Conservation (phyloP, 495 filamentous ascomycete genomes). For the Hypoxylon trugodes region DNA sequence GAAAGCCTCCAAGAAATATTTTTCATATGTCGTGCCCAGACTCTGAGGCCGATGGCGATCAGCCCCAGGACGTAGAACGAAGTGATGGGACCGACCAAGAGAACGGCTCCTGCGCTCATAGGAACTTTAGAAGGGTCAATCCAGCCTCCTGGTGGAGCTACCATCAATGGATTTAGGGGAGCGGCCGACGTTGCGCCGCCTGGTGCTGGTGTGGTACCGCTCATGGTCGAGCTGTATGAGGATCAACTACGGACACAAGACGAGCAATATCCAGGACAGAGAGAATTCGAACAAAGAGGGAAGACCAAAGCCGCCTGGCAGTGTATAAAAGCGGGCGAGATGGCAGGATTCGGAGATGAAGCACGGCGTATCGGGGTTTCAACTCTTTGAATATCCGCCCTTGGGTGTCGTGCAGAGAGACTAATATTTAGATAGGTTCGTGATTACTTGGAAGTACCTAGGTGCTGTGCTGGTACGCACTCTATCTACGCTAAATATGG, state of each 20-base stretch:
- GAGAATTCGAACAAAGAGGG: not conserved
- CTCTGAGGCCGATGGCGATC: not conserved
- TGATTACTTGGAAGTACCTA: too few relatives aligned
- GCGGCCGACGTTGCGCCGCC: not conserved
- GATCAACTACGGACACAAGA: not conserved
- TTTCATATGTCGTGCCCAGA: conserved; percentile 1
- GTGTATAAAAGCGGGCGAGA: too few relatives aligned
- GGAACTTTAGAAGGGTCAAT: not conserved
- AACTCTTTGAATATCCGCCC: too few relatives aligned
- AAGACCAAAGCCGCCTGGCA: not conserved
- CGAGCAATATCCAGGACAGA: not conserved
- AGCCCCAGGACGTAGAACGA: not conserved
- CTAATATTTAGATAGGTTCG: too few relatives aligned
- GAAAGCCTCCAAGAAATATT: not conserved
- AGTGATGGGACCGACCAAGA: not conserved
- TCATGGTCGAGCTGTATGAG: not conserved
- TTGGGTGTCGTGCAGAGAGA: too few relatives aligned
- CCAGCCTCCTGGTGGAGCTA: not conserved
- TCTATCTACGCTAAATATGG: too few relatives aligned
- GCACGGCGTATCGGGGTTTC: too few relatives aligned
- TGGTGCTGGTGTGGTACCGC: not conserved
- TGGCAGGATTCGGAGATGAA: too few relatives aligned
- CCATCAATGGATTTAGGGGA: not conserved
- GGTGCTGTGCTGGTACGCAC: too few relatives aligned
- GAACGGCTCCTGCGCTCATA: not conserved